Evolutionary conservation across 2,329 filamentous ascomycete genomes (phyloP).

Genomic region (Catunica adiposa): DNA sequence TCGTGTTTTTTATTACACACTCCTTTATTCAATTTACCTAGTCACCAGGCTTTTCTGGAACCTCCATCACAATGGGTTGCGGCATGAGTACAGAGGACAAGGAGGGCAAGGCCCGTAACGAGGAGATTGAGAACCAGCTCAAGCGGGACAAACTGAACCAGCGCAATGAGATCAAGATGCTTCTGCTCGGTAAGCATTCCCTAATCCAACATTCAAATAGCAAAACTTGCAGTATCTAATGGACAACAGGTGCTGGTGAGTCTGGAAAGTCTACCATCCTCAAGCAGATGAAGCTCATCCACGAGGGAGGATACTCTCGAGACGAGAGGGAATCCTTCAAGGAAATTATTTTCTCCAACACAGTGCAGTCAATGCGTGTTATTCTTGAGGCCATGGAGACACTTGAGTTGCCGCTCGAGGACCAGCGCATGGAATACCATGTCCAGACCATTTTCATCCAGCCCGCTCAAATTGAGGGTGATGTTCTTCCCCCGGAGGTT

Average conservation of each 20-base stretch:
- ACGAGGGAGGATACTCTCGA: slow-evolving; percentile 95
- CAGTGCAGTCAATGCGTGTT: slow-evolving; percentile 52
- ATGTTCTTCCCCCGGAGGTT: slow-evolving; percentile 85
- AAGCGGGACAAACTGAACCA: slow-evolving; percentile 98
- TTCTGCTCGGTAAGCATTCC: slow-evolving; percentile 61
- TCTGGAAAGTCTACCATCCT: slow-evolving; percentile 81
- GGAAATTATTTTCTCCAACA: slow-evolving; percentile 56
- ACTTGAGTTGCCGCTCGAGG: slow-evolving; percentile 65
- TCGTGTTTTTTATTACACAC: not conserved
- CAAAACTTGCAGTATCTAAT: not conserved
- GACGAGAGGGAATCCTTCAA: slow-evolving; percentile 60
- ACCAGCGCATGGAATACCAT: slow-evolving; percentile 88
- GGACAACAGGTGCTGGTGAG: slow-evolving; percentile 72
- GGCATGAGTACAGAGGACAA: slow-evolving; percentile 99
- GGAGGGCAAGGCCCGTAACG: slow-evolving; percentile 99
- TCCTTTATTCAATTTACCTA: slow-evolving; percentile 12
- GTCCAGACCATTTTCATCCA: slow-evolving; percentile 99
- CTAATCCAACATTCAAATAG: not conserved
- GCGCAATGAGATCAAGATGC: slow-evolving; percentile 99
- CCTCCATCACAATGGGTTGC: slow-evolving; percentile 70
- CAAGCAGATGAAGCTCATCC: slow-evolving; percentile 99
- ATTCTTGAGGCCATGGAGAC: slow-evolving; percentile 55
- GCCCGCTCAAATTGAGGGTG: slow-evolving; percentile 87
- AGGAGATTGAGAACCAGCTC: slow-evolving; percentile 99
- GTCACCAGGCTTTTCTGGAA: slow-evolving; percentile 7